Percentiles rank a stretch among this genome's conserved stretches.
Conservation (phyloP, 1,284 basidiomycete species). For the Trametes pubescens region DNA sequence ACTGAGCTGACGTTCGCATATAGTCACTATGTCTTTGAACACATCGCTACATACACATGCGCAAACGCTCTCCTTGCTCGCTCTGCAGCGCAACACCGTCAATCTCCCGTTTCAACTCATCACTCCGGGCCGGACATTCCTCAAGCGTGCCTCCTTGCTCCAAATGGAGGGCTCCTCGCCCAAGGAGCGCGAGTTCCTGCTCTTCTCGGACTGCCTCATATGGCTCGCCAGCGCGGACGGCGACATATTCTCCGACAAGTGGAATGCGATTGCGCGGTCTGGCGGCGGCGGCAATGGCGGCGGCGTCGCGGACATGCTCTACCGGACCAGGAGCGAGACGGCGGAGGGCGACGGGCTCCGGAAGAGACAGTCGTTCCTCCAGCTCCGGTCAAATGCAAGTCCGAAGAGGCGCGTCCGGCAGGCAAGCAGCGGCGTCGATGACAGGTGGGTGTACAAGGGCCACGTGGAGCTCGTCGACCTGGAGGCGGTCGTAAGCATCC, state of each 20-base stretch:
- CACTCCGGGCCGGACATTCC: slow-evolving; percentile 77
- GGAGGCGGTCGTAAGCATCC: slow-evolving; percentile 73
- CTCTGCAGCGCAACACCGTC: slow-evolving; percentile 78
- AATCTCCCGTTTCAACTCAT: slow-evolving; percentile 82
- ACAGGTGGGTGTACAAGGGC: slow-evolving; percentile 76
- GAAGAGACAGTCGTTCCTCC: slow-evolving; percentile 36
- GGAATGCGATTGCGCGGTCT: slow-evolving; percentile 26
- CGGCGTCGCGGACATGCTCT: slow-evolving; percentile 52
- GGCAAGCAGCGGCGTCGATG: slow-evolving; percentile 55
- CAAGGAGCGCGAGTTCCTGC: slow-evolving; percentile 73
- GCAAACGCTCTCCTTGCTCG: slow-evolving; percentile 75
- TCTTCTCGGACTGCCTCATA: slow-evolving; percentile 84
- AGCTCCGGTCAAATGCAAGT: slow-evolving; percentile 35
- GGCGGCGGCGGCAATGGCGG: slow-evolving; percentile 25
- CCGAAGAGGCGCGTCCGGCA: slow-evolving; percentile 51
- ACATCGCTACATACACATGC: slow-evolving; percentile 80
- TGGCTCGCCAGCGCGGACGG: slow-evolving; percentile 72
- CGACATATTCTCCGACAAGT: slow-evolving; percentile 40
- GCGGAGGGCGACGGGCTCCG: slow-evolving; percentile 44
- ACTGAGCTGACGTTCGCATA: slow-evolving; percentile 3
- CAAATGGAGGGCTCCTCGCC: slow-evolving; percentile 63
- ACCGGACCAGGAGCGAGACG: slow-evolving; percentile 68
- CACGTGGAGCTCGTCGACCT: slow-evolving; percentile 75
- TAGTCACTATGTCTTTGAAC: slow-evolving; percentile 83
- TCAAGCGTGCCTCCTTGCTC: slow-evolving; percentile 71